Evolutionary conservation across 805 yeast species (phyloP).

Genomic region (Metschnikowia aberdeeniae): DNA sequence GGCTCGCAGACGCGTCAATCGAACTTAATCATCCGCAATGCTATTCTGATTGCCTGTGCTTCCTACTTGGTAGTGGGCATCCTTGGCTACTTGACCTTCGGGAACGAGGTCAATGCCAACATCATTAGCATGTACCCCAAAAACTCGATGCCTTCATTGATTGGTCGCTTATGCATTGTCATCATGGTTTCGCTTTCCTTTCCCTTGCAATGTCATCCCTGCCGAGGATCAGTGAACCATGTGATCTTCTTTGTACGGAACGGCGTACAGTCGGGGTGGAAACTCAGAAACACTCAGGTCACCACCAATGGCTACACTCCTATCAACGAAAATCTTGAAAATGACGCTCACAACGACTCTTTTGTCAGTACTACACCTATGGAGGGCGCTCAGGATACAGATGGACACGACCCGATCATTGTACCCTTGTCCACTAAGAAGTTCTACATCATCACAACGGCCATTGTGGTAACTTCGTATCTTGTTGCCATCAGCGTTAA

Average conservation of each 20-base stretch:
- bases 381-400: slow-evolving; percentile 46
- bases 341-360: slow-evolving; percentile 28
- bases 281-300: slow-evolving; percentile 18
- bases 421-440: slow-evolving; percentile 28
- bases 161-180: slow-evolving; percentile 61
- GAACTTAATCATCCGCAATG: slow-evolving; percentile 48
- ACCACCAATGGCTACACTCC: slow-evolving; percentile 25
- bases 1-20: slow-evolving; percentile 44
- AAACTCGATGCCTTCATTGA: slow-evolving; percentile 42
- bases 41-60: slow-evolving; percentile 51
- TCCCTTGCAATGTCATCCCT: slow-evolving; percentile 80
- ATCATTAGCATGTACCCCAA: slow-evolving; percentile 64
- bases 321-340: slow-evolving; percentile 13
- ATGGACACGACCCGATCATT: slow-evolving; percentile 42
- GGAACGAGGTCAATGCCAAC: slow-evolving; percentile 70
- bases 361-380: slow-evolving; percentile 42
- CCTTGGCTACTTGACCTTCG: slow-evolving; percentile 77
- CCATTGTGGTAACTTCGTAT: slow-evolving; percentile 50
- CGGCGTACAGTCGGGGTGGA: slow-evolving; percentile 25
- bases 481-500: slow-evolving; percentile 59
- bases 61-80: slow-evolving; percentile 64
- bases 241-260: slow-evolving; percentile 47
- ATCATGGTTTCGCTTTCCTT: slow-evolving; percentile 71
- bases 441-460: slow-evolving; percentile 27
- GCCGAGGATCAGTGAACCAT: slow-evolving; percentile 69